A percentile compares a stretch with the other conserved stretches of the same genome.
Evolutionary conservation across 768 basidiomycete species (phyloP).

Genomic region (Rhodotorula diobovata): DNA sequence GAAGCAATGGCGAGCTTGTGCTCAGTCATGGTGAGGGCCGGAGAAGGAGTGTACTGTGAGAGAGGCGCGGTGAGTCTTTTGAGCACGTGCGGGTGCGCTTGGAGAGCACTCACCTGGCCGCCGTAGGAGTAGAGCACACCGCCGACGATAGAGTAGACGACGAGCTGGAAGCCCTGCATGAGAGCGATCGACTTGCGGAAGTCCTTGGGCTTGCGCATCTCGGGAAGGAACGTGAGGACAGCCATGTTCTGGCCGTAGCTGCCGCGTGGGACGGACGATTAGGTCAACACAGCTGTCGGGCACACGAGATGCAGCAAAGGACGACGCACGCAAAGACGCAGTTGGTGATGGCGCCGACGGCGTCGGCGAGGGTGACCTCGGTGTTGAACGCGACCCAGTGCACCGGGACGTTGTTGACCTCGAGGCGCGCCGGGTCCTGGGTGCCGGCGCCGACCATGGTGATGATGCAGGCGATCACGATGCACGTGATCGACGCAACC

Average conservation of each 20-base stretch:
- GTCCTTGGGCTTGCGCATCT: background rate
- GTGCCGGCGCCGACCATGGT: slow-evolving; percentile 1
- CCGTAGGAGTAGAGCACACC: slow-evolving; percentile 6
- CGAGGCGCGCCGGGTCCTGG: background rate
- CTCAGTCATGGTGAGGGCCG: slow-evolving; percentile 2
- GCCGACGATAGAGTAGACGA: slow-evolving; percentile 18
- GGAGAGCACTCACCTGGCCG: slow-evolving; percentile 6
- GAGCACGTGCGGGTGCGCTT: background rate
- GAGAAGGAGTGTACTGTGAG: background rate
- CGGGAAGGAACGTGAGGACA: slow-evolving; percentile 15
- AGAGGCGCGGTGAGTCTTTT: background rate
- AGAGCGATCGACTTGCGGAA: background rate
- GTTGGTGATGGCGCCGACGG: slow-evolving; percentile 5
- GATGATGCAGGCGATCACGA: slow-evolving; percentile 8
- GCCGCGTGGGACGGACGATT: background rate
- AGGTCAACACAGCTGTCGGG: too few relatives aligned
- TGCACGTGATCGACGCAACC: slow-evolving; percentile 9
- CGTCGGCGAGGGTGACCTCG: background rate
- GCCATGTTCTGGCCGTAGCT: slow-evolving; percentile 11
- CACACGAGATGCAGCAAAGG: too few relatives aligned
- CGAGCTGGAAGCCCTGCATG: slow-evolving; percentile 5
- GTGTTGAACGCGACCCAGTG: slow-evolving; percentile 7
- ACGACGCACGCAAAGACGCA: slow-evolving; percentile 1
- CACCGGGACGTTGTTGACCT: background rate
- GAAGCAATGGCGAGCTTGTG: background rate